phyloP scores from a whole-genome alignment of 495 filamentous ascomycete genomes.

The Penicillium herquei region DNA sequence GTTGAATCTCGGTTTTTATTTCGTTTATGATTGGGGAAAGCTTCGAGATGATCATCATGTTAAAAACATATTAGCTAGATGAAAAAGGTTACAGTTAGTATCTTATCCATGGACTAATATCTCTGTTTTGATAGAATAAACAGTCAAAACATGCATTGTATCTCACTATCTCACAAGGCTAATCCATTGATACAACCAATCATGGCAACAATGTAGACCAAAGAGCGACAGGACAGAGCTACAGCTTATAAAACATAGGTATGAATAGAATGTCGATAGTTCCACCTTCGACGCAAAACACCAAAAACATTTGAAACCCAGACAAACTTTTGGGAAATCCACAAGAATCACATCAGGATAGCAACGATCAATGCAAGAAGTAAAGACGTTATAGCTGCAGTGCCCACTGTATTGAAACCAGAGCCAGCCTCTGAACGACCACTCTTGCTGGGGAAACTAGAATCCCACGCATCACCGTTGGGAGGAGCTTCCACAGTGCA shows the following conservation, averaged over 20 bases:
- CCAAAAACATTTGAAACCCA: background rate
- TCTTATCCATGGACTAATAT: too few relatives aligned
- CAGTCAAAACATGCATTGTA: background rate
- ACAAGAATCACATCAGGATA: conserved; percentile 20
- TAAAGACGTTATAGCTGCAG: conserved; percentile 23
- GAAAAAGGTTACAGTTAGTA: too few relatives aligned
- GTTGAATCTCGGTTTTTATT: too few relatives aligned
- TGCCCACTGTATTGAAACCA: conserved; percentile 15
- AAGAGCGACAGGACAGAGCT: conserved; percentile 4
- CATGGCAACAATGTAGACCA: background rate
- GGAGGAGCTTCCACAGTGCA: conserved; percentile 32
- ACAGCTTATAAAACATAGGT: conserved; percentile 1
- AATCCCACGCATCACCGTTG: conserved; percentile 28
- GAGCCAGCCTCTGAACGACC: conserved; percentile 21
- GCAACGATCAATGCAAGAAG: conserved; percentile 26
- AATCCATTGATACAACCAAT: background rate
- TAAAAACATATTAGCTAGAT: too few relatives aligned
- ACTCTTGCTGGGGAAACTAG: conserved; percentile 7
- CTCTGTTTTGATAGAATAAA: too few relatives aligned
- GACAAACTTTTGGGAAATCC: too few relatives aligned
- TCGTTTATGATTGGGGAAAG: too few relatives aligned
- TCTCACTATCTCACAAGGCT: background rate
- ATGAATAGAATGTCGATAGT: conserved; percentile 9
- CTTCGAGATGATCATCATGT: too few relatives aligned
- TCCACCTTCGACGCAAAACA: conserved; percentile 5